Evolutionary conservation across 2,329 filamentous ascomycete genomes (phyloP), one percentile per base, ranked within the genome.

Genomic region (Trichoderma sp.): DNA sequence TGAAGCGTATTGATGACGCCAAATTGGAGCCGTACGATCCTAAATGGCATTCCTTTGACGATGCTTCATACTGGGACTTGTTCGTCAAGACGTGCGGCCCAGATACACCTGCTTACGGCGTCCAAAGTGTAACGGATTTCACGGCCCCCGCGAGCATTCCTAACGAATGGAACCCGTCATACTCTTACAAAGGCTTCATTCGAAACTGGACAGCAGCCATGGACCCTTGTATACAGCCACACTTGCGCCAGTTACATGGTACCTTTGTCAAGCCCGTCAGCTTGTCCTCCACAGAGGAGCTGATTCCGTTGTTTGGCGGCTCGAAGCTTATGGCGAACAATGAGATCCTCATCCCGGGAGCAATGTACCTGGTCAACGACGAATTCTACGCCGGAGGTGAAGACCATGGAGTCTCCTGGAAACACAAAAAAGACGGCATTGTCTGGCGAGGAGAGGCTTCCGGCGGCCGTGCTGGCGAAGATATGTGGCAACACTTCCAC

Each of bases 401-500:
- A 8, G 80, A 80, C 9, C 86, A 86, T 71, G 90, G 91, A 58
- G 82, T 86, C 14, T 78, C 82, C 6, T 92, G 91, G 90, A 79
- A 83, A 4, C 78, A 84, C 39, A 92, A 92, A 80, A 81, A 81
- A 32, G 83, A 87, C 69, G 82, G 80, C 4, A 80, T 90, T 60
- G 81, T 91, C 43, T 92, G 90, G 90, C 88, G 90, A 47, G 90
- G 90, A 60, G 87, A 88, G 2, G 89, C 88, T 3, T 90, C 89
- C 8, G 90, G 90, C 3, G 90, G 89, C 2, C 82, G 84, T 32
- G 80, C 84, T 60, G 81, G 81, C 71, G 76, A 77, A n/a, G 78
- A 88, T 58, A 91, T 87, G 73, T 93, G 91, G 91, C 84, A 84
- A 39, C 87, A 88, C 43, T 92, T 92, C 76, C 91, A 93, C 73